A percentile compares a stretch with the other conserved stretches of the same genome.
These are phyloP conservation scores for Rhynchospora tenuis DNA, from an alignment of 176 grass and related monocot genomes.

Conservation along the genomic window DNA sequence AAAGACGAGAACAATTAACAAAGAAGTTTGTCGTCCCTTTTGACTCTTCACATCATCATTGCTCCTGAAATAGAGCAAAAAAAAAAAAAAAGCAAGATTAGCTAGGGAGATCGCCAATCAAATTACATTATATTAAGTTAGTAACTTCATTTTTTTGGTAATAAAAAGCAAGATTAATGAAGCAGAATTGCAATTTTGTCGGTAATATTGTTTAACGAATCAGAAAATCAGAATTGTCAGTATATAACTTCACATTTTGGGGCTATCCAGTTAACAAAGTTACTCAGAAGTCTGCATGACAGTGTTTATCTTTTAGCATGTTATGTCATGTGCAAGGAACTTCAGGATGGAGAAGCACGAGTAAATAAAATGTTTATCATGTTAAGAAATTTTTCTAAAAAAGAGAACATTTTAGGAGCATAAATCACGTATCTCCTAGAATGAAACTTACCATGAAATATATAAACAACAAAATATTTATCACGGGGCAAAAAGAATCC, in stretches of 20 bases:
- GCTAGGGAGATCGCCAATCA: neutral
- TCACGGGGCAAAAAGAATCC: neutral
- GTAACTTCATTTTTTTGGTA: neutral
- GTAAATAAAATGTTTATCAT: neutral
- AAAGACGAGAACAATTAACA: neutral
- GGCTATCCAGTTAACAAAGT: neutral
- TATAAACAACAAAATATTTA: neutral
- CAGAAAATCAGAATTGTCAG: neutral
- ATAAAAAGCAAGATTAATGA: neutral
- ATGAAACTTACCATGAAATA: neutral
- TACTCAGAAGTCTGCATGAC: neutral
- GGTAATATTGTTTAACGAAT: neutral
- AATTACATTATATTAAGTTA: neutral
- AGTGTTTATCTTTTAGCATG: neutral
- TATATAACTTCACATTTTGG: neutral
- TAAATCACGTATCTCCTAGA: neutral
- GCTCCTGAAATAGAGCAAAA: constrained; percentile 14
- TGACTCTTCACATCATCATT: constrained; percentile 19
- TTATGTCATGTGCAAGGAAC: neutral
- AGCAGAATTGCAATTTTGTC: neutral
- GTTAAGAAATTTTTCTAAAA: neutral
- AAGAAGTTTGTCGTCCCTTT: neutral
- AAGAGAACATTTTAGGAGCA: neutral
- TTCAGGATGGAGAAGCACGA: neutral
- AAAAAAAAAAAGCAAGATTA: constrained; percentile 8